phyloP scores from a whole-genome alignment of 805 yeast genomes.

The Kuraishia ogatae region DNA sequence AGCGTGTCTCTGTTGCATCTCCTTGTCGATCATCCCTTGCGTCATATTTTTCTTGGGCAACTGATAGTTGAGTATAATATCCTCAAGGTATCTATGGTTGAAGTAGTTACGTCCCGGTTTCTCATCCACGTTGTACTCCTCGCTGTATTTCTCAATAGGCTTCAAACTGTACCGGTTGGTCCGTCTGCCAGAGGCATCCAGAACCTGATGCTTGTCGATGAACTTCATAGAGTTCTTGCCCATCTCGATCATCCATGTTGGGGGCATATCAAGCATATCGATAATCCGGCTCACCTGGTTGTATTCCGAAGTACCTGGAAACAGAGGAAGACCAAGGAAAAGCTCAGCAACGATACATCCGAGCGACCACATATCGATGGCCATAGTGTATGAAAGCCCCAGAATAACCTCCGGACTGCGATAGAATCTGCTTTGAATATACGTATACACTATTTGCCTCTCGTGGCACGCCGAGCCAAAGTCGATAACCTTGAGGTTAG shows the following conservation, averaged over 20 bases:
- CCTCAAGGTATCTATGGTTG: slow-evolving; percentile 51
- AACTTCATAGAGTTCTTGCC: slow-evolving; percentile 77
- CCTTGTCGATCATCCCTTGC: slow-evolving; percentile 49
- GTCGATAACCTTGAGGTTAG: slow-evolving; percentile 87
- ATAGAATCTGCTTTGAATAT: slow-evolving; percentile 88
- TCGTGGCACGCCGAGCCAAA: slow-evolving; percentile 96
- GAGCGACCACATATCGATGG: slow-evolving; percentile 77
- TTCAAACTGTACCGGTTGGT: slow-evolving; percentile 16
- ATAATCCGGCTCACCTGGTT: slow-evolving; percentile 81
- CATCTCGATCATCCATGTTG: slow-evolving; percentile 94
- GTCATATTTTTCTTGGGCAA: slow-evolving; percentile 53
- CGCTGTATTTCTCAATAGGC: slow-evolving; percentile 37
- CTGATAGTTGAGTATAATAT: slow-evolving; percentile 71
- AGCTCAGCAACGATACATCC: slow-evolving; percentile 54
- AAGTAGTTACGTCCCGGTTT: slow-evolving; percentile 83
- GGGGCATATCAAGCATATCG: slow-evolving; percentile 80
- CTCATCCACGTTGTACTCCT: slow-evolving; percentile 50
- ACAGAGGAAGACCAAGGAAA: slow-evolving; percentile 78
- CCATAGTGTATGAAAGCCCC: slow-evolving; percentile 85
- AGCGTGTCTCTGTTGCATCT: slow-evolving; percentile 61
- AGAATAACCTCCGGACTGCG: slow-evolving; percentile 91
- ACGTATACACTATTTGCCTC: slow-evolving; percentile 79
- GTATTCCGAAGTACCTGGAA: slow-evolving; percentile 92
- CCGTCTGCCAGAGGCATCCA: slow-evolving; percentile 11
- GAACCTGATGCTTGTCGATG: slow-evolving; percentile 32